Percentiles rank a stretch among this genome's conserved stretches.
Evolutionary conservation across 2,329 filamentous ascomycete species (phyloP).

Genomic region (Penicillium sp.): DNA sequence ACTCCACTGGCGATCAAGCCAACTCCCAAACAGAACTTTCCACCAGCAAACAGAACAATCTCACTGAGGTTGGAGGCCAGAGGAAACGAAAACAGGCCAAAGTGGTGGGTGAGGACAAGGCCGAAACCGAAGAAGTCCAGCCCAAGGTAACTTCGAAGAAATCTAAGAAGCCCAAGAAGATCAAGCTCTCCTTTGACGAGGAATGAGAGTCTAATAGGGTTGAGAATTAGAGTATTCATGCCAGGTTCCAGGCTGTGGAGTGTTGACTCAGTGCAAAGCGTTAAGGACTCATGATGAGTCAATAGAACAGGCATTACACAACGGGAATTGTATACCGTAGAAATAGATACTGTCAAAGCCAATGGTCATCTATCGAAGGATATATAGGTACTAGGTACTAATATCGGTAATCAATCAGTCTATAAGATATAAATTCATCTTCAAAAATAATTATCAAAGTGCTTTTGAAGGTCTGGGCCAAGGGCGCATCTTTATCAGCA

Average conservation of each 20-base stretch:
- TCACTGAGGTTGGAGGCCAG: conserved; percentile 40
- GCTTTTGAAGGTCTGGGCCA: conserved; percentile 1
- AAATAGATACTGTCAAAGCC: not conserved
- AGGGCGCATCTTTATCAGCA: conserved; percentile 16
- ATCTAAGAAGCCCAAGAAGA: conserved; percentile 44
- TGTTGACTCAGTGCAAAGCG: not conserved
- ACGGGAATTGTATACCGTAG: conserved; percentile 5
- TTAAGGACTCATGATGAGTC: conserved; percentile 19
- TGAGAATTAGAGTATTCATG: not conserved
- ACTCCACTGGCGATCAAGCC: conserved; percentile 11
- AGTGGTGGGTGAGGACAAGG: conserved; percentile 36
- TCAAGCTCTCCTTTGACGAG: conserved; percentile 47
- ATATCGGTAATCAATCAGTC: not conserved
- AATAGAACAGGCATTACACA: conserved; percentile 4
- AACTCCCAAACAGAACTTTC: conserved; percentile 12
- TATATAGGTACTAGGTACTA: not conserved
- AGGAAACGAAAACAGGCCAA: conserved; percentile 44
- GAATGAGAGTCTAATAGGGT: conserved; percentile 12
- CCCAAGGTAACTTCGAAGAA: conserved; percentile 30
- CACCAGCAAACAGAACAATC: conserved; percentile 31
- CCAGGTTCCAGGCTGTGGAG: not conserved
- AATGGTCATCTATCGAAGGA: not conserved
- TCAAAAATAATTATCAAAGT: not conserved
- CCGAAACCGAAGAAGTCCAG: conserved; percentile 20
- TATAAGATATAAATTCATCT: not conserved